Percentiles rank a stretch among this genome's conserved stretches.
These are phyloP conservation scores for Cordyceps cateniannulata DNA, from an alignment of 2,329 filamentous ascomycete genomes.

Conservation along the genomic window DNA sequence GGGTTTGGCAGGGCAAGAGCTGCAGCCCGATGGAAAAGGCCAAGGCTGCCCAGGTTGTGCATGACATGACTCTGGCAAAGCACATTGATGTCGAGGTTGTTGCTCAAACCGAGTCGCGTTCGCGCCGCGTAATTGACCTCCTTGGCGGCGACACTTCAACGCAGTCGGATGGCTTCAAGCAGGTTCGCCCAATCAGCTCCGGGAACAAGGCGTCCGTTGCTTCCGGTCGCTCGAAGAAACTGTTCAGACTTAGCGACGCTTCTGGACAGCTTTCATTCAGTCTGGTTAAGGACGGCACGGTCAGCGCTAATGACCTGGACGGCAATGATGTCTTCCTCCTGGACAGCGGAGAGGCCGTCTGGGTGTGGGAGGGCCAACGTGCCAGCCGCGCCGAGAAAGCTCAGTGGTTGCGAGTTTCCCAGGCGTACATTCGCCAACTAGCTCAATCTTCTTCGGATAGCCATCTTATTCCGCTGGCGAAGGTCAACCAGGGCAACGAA, in stretches of 20 bases:
- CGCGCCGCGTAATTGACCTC: conserved; percentile 48
- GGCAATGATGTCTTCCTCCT: conserved; percentile 57
- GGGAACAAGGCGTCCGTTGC: conserved; percentile 16
- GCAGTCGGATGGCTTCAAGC: conserved; percentile 32
- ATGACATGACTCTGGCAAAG: conserved; percentile 58
- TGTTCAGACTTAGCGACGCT: conserved; percentile 59
- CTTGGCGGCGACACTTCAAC: conserved; percentile 42
- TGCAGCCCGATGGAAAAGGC: conserved; percentile 65
- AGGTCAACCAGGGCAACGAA: conserved; percentile 51
- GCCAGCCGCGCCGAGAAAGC: conserved; percentile 54
- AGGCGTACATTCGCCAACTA: conserved; percentile 45
- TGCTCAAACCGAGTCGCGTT: conserved; percentile 51
- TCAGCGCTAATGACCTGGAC: conserved; percentile 45
- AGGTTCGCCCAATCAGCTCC: conserved; percentile 34
- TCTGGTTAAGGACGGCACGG: conserved; percentile 49
- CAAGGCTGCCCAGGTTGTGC: conserved; percentile 60
- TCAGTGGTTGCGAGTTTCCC: conserved; percentile 54
- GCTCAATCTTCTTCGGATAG: conserved; percentile 25
- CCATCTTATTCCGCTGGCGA: conserved; percentile 46
- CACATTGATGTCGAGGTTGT: conserved; percentile 60
- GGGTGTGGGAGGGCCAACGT: conserved; percentile 59
- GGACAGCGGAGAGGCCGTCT: conserved; percentile 50
- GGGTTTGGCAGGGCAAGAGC: conserved; percentile 61
- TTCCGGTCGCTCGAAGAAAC: conserved; percentile 28
- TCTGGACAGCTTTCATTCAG: conserved; percentile 51